Evolutionary conservation across 306 rosid species (phyloP).

Genomic region (Quercus ilex): DNA sequence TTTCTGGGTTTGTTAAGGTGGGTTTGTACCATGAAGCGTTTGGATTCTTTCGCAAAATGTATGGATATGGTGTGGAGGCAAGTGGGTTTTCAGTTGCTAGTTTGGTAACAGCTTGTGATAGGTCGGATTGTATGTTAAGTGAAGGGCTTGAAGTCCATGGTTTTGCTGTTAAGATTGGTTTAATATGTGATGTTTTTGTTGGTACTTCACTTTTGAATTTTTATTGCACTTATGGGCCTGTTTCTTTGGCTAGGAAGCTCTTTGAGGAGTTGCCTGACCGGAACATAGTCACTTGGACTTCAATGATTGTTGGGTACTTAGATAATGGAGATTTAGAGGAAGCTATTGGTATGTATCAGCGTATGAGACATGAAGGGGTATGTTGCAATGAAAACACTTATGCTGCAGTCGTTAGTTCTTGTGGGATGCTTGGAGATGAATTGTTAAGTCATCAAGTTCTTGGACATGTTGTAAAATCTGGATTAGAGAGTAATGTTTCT

Average conservation of each 20-base stretch:
- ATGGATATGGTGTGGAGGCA: conserved; percentile 38
- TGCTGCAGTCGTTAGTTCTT: conserved; percentile 59
- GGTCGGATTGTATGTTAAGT: conserved; percentile 54
- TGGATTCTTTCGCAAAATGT: conserved; percentile 55
- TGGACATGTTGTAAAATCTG: conserved; percentile 64
- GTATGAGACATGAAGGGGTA: conserved; percentile 39
- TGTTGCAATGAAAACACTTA: conserved; percentile 65
- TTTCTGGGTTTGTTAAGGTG: conserved; percentile 66
- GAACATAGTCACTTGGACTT: conserved; percentile 91
- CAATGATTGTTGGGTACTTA: conserved; percentile 74
- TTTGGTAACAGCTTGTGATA: conserved; percentile 72
- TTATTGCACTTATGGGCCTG: conserved; percentile 51
- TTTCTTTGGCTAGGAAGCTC: conserved; percentile 43
- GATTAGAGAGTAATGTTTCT: conserved; percentile 57
- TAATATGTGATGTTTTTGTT: conserved; percentile 58
- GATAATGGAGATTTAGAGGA: conserved; percentile 47
- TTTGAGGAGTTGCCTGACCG: conserved; percentile 76
- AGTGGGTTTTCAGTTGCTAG: conserved; percentile 69
- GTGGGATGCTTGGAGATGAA: conserved; percentile 67
- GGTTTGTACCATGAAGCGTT: conserved; percentile 49
- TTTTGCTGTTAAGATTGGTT: conserved; percentile 56
- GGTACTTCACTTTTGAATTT: conserved; percentile 84
- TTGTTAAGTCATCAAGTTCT: conserved; percentile 63
- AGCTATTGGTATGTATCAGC: conserved; percentile 51
- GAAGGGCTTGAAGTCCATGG: conserved; percentile 80